Evolutionary conservation across 2,329 filamentous ascomycete species (phyloP).

Genomic region (Claviceps sp.): DNA sequence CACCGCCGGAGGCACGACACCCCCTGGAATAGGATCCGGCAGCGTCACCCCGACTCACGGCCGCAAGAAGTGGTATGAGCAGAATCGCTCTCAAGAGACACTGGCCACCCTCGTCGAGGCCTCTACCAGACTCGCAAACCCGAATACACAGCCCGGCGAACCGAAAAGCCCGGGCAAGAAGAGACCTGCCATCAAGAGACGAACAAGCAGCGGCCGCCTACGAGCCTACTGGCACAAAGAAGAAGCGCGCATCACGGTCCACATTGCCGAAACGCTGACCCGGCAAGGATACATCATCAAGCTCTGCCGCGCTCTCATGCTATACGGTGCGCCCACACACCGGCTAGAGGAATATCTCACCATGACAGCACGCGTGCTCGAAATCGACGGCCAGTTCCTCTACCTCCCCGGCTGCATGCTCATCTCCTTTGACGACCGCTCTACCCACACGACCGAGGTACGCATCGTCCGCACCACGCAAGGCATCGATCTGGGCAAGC

Average conservation of each 20-base stretch:
- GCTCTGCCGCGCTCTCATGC: constrained; percentile 74
- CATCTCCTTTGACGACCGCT: constrained; percentile 66
- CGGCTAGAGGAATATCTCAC: constrained; percentile 79
- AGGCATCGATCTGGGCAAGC: constrained; percentile 46
- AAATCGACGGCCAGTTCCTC: constrained; percentile 77
- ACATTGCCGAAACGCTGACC: constrained; percentile 54
- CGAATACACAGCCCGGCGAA: constrained; percentile 8
- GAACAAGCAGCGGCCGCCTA: constrained; percentile 22
- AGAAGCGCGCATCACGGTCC: constrained; percentile 31
- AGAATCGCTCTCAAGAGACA: constrained; percentile 32
- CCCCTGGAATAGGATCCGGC: constrained; percentile 23
- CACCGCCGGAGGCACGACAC: constrained; percentile 16
- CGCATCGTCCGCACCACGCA: constrained; percentile 47
- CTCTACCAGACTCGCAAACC: constrained; percentile 19
- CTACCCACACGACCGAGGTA: constrained; percentile 53
- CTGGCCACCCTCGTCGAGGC: constrained; percentile 33
- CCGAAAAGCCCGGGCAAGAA: constrained; percentile 16
- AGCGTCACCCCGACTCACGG: constrained; percentile 27
- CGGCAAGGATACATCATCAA: constrained; percentile 73
- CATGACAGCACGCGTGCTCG: constrained; percentile 70
- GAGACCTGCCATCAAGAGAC: constrained; percentile 23
- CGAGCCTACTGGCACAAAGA: constrained; percentile 28
- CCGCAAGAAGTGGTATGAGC: constrained; percentile 34
- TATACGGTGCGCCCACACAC: constrained; percentile 79
- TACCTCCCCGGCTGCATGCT: constrained; percentile 90